Base-by-base conservation (phyloP, 805 yeast genomes). In the Yamadazyma scolyti region DNA sequence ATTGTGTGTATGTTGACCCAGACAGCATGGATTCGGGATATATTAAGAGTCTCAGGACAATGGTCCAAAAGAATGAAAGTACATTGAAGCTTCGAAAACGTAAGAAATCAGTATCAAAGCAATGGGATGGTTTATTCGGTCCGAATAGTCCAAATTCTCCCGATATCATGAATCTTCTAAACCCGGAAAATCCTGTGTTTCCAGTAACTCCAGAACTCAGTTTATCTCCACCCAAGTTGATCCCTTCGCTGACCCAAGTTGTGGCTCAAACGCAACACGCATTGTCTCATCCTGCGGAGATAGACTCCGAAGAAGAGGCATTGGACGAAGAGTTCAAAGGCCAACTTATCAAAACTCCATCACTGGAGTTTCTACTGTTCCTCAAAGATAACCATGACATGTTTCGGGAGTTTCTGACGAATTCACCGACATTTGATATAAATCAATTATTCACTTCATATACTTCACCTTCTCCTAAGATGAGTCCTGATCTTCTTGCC, bases 1-100 rank as follows among this genome's bases (percentile, higher is more conserved):
- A 62, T 27, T 75, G 81, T 45, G 59, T 60, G 12, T 75, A 75
- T 66, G 50, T 65, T 2, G 72, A 72, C 17, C 50, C 54, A 11
- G 53, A 54, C 21, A 28, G 20, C 1, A 73, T 75, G 79, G 40
- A 64, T 3, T 48, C 50, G 6, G 64, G 55, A 6, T 65, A 68
- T 28, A 53, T 67, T 2, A 51, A 46, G 24, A 27, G 32, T 9
- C 48, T 73, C 29, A 64, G 59, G 30, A 37, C 43, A 11, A 49
- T 57, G 35, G 71, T 71, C 36, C 59, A 54, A 30, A 34, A 47
- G 7, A 51, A 63, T 9, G 79, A 73, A 39, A 57, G 56, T 10
- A 45, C 43, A 4, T 56, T 56, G 31, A 74, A 74, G 43, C 46
- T 65, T 12, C 47, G 77, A 30, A 66, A 57, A 30, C 49, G 78